A percentile compares a stretch with the other conserved stretches of the same genome.
phyloP scores from a whole-genome alignment of 2,329 filamentous ascomycete species.

The Aspergillus brunneoviolaceus region DNA sequence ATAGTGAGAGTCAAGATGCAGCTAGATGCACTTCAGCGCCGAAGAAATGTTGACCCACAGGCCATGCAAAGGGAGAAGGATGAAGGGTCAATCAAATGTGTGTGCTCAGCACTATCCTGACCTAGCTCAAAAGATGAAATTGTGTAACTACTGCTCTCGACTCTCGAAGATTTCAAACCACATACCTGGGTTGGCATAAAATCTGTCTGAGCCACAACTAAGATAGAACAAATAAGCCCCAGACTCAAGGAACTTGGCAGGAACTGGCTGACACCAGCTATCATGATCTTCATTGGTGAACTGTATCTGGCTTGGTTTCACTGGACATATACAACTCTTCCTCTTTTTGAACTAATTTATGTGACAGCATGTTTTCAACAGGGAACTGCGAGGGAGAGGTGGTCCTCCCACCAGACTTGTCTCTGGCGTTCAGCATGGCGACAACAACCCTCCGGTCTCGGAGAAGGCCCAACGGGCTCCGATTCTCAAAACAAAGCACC shows the following conservation, averaged over 20 bases:
- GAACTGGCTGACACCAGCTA: not conserved
- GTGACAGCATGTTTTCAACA: slow-evolving; percentile 7
- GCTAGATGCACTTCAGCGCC: not conserved
- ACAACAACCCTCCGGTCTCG: not conserved
- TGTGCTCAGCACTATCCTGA: not conserved
- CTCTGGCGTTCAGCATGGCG: slow-evolving; percentile 1
- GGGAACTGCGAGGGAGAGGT: slow-evolving; percentile 4
- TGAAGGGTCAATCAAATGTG: not conserved
- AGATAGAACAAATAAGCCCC: not conserved
- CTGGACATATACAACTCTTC: slow-evolving; percentile 5
- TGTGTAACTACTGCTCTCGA: not conserved
- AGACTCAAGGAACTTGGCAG: not conserved
- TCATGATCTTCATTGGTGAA: not conserved
- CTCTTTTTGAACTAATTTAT: slow-evolving; percentile 5
- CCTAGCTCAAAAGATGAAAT: not conserved
- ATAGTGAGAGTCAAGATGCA: too few relatives aligned
- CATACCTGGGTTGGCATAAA: not conserved
- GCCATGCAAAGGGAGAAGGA: not conserved
- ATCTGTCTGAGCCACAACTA: not conserved
- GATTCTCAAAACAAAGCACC: slow-evolving; percentile 2
- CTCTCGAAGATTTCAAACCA: not conserved
- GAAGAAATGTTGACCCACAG: not conserved
- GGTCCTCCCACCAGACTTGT: slow-evolving; percentile 3
- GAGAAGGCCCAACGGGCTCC: not conserved
- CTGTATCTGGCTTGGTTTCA: slow-evolving; percentile 1